phyloP scores from a whole-genome alignment of 208 protist genomes.

The Trypanosoma mega region DNA sequence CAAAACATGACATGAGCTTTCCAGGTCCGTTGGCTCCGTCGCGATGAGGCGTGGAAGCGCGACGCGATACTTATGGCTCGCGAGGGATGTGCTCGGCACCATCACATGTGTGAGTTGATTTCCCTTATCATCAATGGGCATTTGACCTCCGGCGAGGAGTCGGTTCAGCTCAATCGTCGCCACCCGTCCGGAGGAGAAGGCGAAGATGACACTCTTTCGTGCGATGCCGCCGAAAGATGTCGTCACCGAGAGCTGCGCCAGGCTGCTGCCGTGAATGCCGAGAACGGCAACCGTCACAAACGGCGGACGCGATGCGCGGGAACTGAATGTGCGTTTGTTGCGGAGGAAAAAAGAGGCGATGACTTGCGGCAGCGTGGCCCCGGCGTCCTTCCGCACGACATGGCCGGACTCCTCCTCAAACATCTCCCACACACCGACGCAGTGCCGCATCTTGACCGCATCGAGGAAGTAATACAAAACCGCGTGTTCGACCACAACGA shows the following conservation, averaged over 20 bases:
- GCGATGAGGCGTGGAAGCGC: conserved; percentile 51
- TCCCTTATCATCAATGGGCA: conserved; percentile 45
- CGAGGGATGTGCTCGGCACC: conserved; percentile 50
- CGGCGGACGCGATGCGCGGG: conserved; percentile 68
- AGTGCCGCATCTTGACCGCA: conserved; percentile 79
- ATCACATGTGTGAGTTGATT: conserved; percentile 67
- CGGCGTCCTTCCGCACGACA: conserved; percentile 54
- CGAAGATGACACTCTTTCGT: conserved; percentile 78
- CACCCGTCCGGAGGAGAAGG: conserved; percentile 74
- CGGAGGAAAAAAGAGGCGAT: conserved; percentile 76
- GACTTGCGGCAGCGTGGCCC: conserved; percentile 66
- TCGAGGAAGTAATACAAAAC: conserved; percentile 89
- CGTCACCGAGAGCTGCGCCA: conserved; percentile 73
- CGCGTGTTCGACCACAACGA: conserved; percentile 81
- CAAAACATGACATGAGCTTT: conserved; percentile 86
- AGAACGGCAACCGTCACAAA: conserved; percentile 63
- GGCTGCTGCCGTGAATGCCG: conserved; percentile 58
- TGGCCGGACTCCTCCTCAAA: conserved; percentile 67
- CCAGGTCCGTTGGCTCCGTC: conserved; percentile 73
- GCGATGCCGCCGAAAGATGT: conserved; percentile 75
- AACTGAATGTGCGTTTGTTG: conserved; percentile 68
- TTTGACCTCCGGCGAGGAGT: conserved; percentile 65
- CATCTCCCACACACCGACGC: conserved; percentile 84
- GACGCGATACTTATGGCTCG: conserved; percentile 71
- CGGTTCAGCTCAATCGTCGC: conserved; percentile 65